Percentiles rank a stretch among this genome's conserved stretches.
These are phyloP conservation scores for Cystobasidiaceae sp. DNA, from an alignment of 1,284 basidiomycete species.

Conservation along the genomic window DNA sequence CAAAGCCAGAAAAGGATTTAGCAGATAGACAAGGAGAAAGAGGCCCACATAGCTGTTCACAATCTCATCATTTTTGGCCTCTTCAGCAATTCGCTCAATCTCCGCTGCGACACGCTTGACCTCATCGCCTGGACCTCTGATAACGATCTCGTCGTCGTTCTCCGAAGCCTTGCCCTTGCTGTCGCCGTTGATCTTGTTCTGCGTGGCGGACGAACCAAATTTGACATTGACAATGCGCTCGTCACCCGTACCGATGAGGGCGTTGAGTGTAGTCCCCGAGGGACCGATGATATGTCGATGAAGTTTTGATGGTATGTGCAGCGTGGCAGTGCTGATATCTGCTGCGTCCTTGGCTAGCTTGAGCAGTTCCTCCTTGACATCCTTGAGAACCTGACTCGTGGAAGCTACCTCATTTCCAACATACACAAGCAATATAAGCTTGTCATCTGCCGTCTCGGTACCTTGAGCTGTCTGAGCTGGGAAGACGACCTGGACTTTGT, in stretches of 20 bases:
- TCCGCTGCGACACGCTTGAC: slow-evolving; percentile 62
- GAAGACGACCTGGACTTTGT: slow-evolving; percentile 77
- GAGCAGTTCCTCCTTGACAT: slow-evolving; percentile 66
- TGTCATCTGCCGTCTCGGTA: slow-evolving; percentile 56
- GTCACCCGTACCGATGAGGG: slow-evolving; percentile 74
- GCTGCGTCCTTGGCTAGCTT: slow-evolving; percentile 74
- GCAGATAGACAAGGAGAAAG: slow-evolving; percentile 6
- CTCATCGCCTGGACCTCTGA: slow-evolving; percentile 78
- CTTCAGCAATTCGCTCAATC: slow-evolving; percentile 77
- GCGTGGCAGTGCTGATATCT: slow-evolving; percentile 72
- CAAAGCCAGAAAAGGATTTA: background rate
- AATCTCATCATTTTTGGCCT: slow-evolving; percentile 92
- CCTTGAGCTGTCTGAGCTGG: slow-evolving; percentile 58
- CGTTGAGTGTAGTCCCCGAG: slow-evolving; percentile 80
- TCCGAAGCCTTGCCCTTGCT: slow-evolving; percentile 44
- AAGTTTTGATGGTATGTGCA: slow-evolving; percentile 78
- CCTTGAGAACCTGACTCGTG: slow-evolving; percentile 47
- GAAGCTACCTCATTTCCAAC: slow-evolving; percentile 44
- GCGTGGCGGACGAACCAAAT: slow-evolving; percentile 51
- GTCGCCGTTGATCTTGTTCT: slow-evolving; percentile 55
- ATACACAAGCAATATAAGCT: slow-evolving; percentile 73
- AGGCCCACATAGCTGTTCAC: slow-evolving; percentile 73
- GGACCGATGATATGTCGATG: slow-evolving; percentile 78
- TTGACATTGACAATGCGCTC: slow-evolving; percentile 84
- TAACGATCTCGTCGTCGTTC: slow-evolving; percentile 68